These are phyloP conservation scores for Leccinum disarticulatum DNA, from an alignment of 768 basidiomycete genomes.

Conservation along the genomic window DNA sequence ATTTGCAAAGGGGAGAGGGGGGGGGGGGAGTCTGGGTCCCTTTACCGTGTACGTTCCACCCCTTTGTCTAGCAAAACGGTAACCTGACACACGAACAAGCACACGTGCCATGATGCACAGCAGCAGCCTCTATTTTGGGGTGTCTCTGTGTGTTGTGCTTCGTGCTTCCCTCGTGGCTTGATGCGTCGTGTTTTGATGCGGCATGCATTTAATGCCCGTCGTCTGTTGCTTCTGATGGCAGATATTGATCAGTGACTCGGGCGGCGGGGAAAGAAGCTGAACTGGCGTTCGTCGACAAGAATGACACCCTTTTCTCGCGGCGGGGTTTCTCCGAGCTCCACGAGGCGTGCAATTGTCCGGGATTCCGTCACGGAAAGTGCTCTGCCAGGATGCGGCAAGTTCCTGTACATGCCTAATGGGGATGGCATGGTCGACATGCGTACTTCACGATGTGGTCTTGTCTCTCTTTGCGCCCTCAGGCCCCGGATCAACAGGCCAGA, in stretches of 20 bases:
- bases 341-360: background rate
- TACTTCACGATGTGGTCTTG: background rate
- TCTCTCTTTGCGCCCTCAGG: background rate
- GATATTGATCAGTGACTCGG: background rate
- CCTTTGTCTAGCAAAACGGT: background rate
- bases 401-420: background rate
- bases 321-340: no score
- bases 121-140: background rate
- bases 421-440: background rate
- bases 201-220: background rate
- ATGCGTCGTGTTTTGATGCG: background rate
- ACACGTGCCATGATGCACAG: background rate
- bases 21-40: background rate
- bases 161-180: background rate
- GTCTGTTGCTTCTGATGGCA: background rate
- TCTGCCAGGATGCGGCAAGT: background rate
- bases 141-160: background rate
- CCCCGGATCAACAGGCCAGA: background rate
- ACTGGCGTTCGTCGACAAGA: no score
- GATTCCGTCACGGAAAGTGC: background rate
- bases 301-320: background rate
- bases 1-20: background rate
- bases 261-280: background rate
- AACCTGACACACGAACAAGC: background rate
- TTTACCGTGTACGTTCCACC: background rate